A percentile compares a stretch with the other conserved stretches of the same genome.
Evolutionary conservation across 1,284 basidiomycete species (phyloP).

Genomic region (Vanrija humicola): DNA sequence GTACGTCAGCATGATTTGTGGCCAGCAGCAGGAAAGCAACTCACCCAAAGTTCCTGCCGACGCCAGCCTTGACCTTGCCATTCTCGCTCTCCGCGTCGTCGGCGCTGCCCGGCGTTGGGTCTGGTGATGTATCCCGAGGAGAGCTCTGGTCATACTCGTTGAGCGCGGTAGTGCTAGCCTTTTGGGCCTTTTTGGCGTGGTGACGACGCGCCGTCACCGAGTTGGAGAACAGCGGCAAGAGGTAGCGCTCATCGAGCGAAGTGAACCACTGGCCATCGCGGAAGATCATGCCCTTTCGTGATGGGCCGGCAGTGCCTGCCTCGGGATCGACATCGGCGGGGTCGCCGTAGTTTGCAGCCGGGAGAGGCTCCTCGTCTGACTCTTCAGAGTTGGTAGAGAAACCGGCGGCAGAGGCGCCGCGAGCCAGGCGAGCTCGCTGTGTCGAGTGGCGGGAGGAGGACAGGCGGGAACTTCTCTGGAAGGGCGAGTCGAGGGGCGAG

Average conservation of each 20-base stretch:
- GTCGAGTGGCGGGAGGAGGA: background rate
- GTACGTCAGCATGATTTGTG: no score
- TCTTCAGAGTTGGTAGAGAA: constrained; percentile 52
- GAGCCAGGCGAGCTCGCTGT: constrained; percentile 2
- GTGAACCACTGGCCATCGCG: constrained; percentile 87
- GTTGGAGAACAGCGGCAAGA: constrained; percentile 92
- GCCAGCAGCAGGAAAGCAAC: constrained; percentile 5
- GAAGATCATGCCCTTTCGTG: constrained; percentile 49
- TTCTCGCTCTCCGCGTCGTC: constrained; percentile 44
- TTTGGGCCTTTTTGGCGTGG: constrained; percentile 65
- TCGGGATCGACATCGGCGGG: constrained; percentile 55
- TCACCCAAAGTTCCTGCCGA: constrained; percentile 44
- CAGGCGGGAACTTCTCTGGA: constrained; percentile 5
- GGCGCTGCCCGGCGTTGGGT: no score
- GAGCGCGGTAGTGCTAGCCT: constrained; percentile 6
- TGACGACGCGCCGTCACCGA: constrained; percentile 83
- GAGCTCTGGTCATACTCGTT: no score
- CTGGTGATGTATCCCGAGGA: no score
- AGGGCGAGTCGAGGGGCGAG: constrained; percentile 28
- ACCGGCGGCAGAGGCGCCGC: constrained; percentile 27
- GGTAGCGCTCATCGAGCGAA: constrained; percentile 86
- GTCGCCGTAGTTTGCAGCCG: constrained; percentile 41
- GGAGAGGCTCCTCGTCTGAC: constrained; percentile 73
- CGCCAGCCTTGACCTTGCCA: constrained; percentile 42
- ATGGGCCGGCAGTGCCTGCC: constrained; percentile 7